Percentiles rank a stretch among this genome's conserved stretches.
phyloP scores from a whole-genome alignment of 2,329 filamentous ascomycete species.

The Aspergillus sp. region DNA sequence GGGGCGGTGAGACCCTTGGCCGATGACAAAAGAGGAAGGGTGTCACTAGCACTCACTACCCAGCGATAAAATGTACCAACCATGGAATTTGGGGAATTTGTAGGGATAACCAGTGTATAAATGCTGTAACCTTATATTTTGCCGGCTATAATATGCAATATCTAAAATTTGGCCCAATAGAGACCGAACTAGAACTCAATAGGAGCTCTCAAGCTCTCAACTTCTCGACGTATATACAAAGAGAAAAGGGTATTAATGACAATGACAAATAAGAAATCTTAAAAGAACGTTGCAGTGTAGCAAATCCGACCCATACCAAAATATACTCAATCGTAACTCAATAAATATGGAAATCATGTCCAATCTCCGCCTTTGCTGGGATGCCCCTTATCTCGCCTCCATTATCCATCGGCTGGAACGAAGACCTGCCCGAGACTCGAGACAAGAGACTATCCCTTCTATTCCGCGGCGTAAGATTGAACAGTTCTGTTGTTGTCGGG shows the following conservation, averaged over 20 bases:
- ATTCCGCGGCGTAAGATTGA: slow-evolving; percentile 30
- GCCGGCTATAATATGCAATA: neutral
- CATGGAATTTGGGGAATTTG: no score
- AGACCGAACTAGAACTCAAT: neutral
- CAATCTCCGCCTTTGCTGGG: slow-evolving; percentile 50
- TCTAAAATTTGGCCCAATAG: neutral
- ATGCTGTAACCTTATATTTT: no score
- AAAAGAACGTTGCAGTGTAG: neutral
- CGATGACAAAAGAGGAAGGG: no score
- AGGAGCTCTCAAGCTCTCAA: neutral
- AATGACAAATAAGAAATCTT: neutral
- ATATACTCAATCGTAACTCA: slow-evolving; percentile 8
- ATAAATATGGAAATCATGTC: slow-evolving; percentile 39
- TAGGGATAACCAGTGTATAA: no score
- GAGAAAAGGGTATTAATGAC: neutral
- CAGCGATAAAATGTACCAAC: no score
- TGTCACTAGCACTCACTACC: no score
- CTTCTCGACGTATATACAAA: neutral
- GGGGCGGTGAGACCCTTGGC: neutral
- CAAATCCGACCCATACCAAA: neutral
- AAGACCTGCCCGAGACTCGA: slow-evolving; percentile 18
- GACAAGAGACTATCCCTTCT: slow-evolving; percentile 26
- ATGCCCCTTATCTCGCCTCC: slow-evolving; percentile 61
- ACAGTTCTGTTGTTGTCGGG: slow-evolving; percentile 15
- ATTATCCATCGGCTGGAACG: slow-evolving; percentile 25